A percentile compares a stretch with the other conserved stretches of the same genome.
These are phyloP conservation scores for Leccinum aurantiacum DNA, from an alignment of 768 basidiomycete genomes.

Conservation along the genomic window DNA sequence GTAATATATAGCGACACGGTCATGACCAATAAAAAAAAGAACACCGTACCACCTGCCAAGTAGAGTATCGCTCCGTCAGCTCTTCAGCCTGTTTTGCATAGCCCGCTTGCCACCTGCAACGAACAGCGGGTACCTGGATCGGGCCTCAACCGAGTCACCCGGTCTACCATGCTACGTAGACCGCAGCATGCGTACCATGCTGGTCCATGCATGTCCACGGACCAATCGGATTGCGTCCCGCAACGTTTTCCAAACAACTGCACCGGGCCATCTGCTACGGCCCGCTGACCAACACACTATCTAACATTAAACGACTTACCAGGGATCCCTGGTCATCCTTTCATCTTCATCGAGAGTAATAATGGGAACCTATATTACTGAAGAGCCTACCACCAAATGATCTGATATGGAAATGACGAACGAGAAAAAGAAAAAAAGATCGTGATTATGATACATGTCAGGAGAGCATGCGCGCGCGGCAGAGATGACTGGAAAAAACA, in stretches of 20 bases:
- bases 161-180: background rate
- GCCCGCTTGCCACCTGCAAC: background rate
- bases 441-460: background rate
- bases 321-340: background rate
- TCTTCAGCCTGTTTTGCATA: background rate
- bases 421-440: background rate
- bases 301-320: background rate
- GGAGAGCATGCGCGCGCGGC: background rate
- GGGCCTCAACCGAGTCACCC: background rate
- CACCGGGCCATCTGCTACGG: background rate
- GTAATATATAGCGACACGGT: too few species aligned
- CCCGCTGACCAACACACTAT: background rate
- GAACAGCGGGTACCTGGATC: background rate
- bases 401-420: background rate
- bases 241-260: background rate
- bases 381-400: background rate
- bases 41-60: background rate
- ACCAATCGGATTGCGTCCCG: background rate
- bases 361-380: background rate
- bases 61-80: background rate
- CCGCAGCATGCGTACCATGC: background rate
- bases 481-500: slow-evolving; percentile 2
- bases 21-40: too few species aligned
- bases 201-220: background rate
- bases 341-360: background rate